Evolutionary conservation across 2,329 filamentous ascomycete species (phyloP), one percentile per base, ranked within the genome.

Genomic region (Microsporum canis): DNA sequence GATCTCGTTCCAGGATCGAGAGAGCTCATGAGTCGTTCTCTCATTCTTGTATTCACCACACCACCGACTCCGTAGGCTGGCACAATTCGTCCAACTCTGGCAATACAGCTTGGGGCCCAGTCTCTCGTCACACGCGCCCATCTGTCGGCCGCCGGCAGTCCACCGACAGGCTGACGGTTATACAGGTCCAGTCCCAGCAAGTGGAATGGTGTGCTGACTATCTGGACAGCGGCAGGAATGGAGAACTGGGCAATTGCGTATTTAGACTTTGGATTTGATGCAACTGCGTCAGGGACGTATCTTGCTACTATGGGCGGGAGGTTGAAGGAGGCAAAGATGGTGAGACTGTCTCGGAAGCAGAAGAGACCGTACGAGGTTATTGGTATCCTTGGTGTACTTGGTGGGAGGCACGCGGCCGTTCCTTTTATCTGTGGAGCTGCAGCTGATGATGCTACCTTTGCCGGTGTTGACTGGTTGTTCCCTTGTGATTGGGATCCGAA

Each of bases 241-340:
- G 84, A 72, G 70, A 95, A 94, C 74, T 96, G 91, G 31, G 89
- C 89, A 2, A 87, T 76, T 14, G 84, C 75, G 36, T 85, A 72
- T 64, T 82, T 81, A 61, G 80, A 78, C 2, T 68, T 67, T 1
- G 73, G 57, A 71, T 76, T 73, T 10, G 72, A 66, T 4, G 74
- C 74, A 63, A 87, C 69, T 33, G 79, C 77, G 17, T 80, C 75
- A 12, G 80, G 82, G 23, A 96, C 76, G 4, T 77, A 74, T 0
- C 90, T 89, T 0, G 88, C 89, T 7, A 96, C 79, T 1, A 94
- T 70, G 0, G 89, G 83, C 0, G 92, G 92, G 1, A 96, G 77
- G 71, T 96, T 96, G 81, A 96, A 97, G 10, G 85, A 89, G 3
- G 90, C 90, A 72, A 95, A 95, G 68, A 96, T 91, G 58, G 91